phyloP scores from a whole-genome alignment of 148 eudicot species.

The Chenopodium suecicum region DNA sequence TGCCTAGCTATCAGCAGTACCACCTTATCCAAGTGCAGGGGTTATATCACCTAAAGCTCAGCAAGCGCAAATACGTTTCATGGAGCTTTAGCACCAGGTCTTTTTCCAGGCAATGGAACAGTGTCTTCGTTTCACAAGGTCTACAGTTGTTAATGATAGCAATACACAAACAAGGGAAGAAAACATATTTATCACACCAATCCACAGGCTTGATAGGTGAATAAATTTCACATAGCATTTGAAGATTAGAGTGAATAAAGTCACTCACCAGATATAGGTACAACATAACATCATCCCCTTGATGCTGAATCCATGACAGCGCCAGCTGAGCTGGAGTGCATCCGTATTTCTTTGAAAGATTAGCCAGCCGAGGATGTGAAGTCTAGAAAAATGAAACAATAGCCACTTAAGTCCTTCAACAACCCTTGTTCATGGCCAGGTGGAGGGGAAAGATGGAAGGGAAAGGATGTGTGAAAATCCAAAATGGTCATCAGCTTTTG shows the following conservation, averaged over 20 bases:
- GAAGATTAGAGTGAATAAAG: background rate
- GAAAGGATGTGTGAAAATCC: background rate
- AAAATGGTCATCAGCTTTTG: background rate
- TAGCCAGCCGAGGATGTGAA: conserved; percentile 50
- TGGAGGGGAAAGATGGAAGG: background rate
- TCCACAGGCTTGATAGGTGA: background rate
- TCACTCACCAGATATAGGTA: conserved; percentile 70
- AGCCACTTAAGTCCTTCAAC: background rate
- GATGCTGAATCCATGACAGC: conserved; percentile 77
- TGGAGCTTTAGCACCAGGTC: too few relatives aligned
- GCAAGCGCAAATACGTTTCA: too few relatives aligned
- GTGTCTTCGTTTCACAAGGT: background rate
- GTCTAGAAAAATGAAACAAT: conserved; percentile 25
- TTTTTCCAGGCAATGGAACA: background rate
- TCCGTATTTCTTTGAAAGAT: conserved; percentile 53
- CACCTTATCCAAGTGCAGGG: too few relatives aligned
- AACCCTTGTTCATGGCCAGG: background rate
- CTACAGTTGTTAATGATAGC: background rate
- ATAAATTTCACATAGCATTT: background rate
- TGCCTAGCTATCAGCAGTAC: too few relatives aligned
- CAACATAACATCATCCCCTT: conserved; percentile 66
- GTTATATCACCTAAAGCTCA: too few relatives aligned
- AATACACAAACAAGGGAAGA: background rate
- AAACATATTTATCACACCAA: background rate
- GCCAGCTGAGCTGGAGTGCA: conserved; percentile 73